These are phyloP conservation scores for Lachancea dasiensis DNA, from an alignment of 805 yeast species.

Conservation along the genomic window DNA sequence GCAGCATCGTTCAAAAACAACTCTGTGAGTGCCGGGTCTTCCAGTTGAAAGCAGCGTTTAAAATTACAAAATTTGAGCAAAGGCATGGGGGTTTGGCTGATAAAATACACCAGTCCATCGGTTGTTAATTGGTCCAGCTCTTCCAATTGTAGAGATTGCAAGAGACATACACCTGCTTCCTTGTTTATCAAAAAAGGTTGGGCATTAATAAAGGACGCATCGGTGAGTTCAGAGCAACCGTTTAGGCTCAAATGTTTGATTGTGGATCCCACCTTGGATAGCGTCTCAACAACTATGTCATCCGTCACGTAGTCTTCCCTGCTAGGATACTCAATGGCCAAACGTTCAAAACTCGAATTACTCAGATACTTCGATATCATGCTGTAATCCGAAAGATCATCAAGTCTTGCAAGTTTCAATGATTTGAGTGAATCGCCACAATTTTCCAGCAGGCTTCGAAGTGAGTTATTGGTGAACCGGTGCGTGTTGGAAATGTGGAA, in stretches of 20 bases:
- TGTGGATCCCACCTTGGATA: conserved; percentile 57
- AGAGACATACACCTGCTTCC: conserved; percentile 9
- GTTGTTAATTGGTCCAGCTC: conserved; percentile 61
- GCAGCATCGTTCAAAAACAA: conserved; percentile 53
- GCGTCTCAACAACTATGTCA: conserved; percentile 53
- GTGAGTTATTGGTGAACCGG: conserved; percentile 62
- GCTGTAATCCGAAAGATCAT: conserved; percentile 62
- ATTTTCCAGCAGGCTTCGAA: conserved; percentile 54
- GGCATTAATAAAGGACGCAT: conserved; percentile 52
- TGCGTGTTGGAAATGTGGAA: conserved; percentile 78
- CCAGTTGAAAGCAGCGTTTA: conserved; percentile 58
- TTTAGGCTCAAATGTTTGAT: conserved; percentile 55
- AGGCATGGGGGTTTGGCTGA: conserved; percentile 40
- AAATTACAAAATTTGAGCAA: conserved; percentile 59
- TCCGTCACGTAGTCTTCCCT: conserved; percentile 62
- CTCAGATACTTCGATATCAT: conserved; percentile 59
- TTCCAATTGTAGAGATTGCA: conserved; percentile 55
- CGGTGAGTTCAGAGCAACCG: conserved; percentile 72
- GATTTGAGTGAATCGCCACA: conserved; percentile 52
- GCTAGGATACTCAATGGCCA: conserved; percentile 66
- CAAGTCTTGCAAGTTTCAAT: conserved; percentile 61
- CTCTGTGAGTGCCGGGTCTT: conserved; percentile 56
- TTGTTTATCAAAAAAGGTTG: conserved; percentile 50
- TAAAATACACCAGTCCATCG: conserved; percentile 55
- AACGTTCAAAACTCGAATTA: conserved; percentile 37